These are phyloP conservation scores for Byssothecium circinans DNA, from an alignment of 2,329 filamentous ascomycete species.

Conservation along the genomic window DNA sequence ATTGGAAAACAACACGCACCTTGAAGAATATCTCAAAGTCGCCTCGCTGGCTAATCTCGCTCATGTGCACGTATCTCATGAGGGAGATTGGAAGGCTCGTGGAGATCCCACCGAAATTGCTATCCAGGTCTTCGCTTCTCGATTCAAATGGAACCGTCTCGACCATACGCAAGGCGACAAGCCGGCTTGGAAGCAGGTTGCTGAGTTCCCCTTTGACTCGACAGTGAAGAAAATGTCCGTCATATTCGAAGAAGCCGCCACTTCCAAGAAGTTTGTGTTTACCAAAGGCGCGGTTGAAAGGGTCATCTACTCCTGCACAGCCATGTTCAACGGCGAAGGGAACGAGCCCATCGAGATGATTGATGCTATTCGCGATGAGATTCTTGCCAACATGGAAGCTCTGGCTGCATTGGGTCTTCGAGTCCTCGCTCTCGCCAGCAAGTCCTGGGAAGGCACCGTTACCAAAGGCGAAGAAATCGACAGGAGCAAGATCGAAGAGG, in stretches of 20 bases:
- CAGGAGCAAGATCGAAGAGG: constrained; percentile 66
- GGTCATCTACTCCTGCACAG: constrained; percentile 64
- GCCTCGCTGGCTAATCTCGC: constrained; percentile 54
- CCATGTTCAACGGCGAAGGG: constrained; percentile 50
- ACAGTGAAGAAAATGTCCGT: constrained; percentile 77
- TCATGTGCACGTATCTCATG: constrained; percentile 49
- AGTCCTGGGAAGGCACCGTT: constrained; percentile 47
- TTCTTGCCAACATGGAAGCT: constrained; percentile 69
- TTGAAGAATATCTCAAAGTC: constrained; percentile 40
- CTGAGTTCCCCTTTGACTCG: constrained; percentile 74
- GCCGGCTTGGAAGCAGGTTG: constrained; percentile 46
- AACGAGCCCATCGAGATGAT: constrained; percentile 49
- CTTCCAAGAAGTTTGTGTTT: constrained; percentile 51
- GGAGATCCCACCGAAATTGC: constrained; percentile 66
- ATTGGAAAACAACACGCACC: constrained; percentile 23
- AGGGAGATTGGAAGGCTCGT: constrained; percentile 45
- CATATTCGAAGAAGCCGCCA: constrained; percentile 57
- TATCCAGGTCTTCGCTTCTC: constrained; percentile 71
- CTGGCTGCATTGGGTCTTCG: constrained; percentile 68
- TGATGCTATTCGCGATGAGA: constrained; percentile 56
- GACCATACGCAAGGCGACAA: constrained; percentile 49
- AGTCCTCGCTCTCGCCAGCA: constrained; percentile 67
- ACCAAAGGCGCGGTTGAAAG: constrained; percentile 72
- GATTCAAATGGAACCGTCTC: constrained; percentile 65
- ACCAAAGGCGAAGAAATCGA: constrained; percentile 51